A percentile compares a stretch with the other conserved stretches of the same genome.
Conservation (phyloP, 2,329 filamentous ascomycete species). For the Colletotrichum abscissum region DNA sequence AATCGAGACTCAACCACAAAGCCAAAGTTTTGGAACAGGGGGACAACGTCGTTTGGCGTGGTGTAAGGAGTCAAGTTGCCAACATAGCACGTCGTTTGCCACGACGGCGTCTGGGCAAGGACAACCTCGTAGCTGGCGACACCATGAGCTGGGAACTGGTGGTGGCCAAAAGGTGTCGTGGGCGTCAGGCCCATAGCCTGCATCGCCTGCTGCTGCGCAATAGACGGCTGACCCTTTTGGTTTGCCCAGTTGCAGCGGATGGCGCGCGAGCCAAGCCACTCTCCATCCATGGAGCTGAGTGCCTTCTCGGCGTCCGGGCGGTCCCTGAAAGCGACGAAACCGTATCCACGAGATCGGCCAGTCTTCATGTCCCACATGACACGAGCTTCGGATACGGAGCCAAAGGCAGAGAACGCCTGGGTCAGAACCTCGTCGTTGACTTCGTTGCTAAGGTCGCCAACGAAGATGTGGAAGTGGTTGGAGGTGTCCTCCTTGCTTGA, state of each 20-base stretch:
- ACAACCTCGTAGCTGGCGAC: conserved; percentile 99
- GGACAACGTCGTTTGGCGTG: conserved; percentile 95
- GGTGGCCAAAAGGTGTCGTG: conserved; percentile 94
- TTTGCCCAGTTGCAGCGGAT: conserved; percentile 99
- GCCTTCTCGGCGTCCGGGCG: conserved; percentile 95
- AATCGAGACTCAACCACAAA: conserved; percentile 98
- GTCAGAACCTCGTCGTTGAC: conserved; percentile 96
- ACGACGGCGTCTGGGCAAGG: conserved; percentile 91
- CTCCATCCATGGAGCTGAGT: conserved; percentile 96
- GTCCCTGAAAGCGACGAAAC: conserved; percentile 97
- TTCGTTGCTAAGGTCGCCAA: conserved; percentile 97
- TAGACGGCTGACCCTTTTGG: conserved; percentile 99
- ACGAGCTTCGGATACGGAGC: conserved; percentile 94
- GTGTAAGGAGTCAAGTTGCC: conserved; percentile 98
- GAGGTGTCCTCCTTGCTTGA: conserved; percentile 97
- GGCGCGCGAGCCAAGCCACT: conserved; percentile 97
- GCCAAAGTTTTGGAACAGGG: conserved; percentile 98
- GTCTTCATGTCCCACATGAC: conserved; percentile 99
- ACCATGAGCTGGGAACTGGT: conserved; percentile 97
- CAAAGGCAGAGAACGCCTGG: conserved; percentile 96
- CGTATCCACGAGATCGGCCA: conserved; percentile 94
- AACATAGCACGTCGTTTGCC: conserved; percentile 99
- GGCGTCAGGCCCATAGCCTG: conserved; percentile 98
- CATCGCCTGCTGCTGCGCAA: conserved; percentile 97
- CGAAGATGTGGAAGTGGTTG: conserved; percentile 98